These are phyloP conservation scores for Sideroxylon spinosum DNA, from an alignment of 179 eudicot species.

Conservation along the genomic window DNA sequence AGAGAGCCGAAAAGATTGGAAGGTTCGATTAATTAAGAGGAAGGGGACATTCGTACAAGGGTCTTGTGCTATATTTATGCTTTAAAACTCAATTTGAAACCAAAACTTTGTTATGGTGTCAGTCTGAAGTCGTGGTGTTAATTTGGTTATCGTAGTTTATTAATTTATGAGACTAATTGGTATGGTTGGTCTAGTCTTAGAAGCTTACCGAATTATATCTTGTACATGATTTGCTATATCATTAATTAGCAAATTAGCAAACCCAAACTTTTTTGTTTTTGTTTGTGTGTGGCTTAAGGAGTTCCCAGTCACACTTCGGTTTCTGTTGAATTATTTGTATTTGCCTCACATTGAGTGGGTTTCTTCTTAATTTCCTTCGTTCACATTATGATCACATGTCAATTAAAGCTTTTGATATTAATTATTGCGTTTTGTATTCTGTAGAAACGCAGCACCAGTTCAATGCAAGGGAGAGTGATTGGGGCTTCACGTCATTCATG, in stretches of 20 bases:
- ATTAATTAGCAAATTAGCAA: background rate
- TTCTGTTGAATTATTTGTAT: background rate
- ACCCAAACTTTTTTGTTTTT: background rate
- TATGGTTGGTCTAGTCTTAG: background rate
- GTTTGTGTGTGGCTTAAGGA: background rate
- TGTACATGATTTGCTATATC: background rate
- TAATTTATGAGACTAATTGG: background rate
- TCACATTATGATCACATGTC: background rate
- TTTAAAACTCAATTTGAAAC: too few species aligned
- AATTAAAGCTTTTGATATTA: background rate
- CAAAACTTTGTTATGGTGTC: too few species aligned
- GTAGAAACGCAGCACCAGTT: slow-evolving; percentile 84
- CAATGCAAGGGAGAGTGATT: slow-evolving; percentile 70
- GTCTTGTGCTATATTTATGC: too few species aligned
- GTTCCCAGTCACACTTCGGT: background rate
- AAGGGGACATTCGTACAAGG: too few species aligned
- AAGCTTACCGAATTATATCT: background rate
- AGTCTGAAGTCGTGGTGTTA: background rate
- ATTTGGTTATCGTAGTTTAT: background rate
- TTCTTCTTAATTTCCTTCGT: background rate
- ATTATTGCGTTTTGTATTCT: background rate
- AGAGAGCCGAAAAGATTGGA: too few species aligned
- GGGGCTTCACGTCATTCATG: slow-evolving; percentile 92
- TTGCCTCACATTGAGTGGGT: background rate
- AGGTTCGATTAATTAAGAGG: too few species aligned